These are phyloP conservation scores for Boletus rubescentipes DNA, from an alignment of 768 basidiomycete species.

Conservation along the genomic window DNA sequence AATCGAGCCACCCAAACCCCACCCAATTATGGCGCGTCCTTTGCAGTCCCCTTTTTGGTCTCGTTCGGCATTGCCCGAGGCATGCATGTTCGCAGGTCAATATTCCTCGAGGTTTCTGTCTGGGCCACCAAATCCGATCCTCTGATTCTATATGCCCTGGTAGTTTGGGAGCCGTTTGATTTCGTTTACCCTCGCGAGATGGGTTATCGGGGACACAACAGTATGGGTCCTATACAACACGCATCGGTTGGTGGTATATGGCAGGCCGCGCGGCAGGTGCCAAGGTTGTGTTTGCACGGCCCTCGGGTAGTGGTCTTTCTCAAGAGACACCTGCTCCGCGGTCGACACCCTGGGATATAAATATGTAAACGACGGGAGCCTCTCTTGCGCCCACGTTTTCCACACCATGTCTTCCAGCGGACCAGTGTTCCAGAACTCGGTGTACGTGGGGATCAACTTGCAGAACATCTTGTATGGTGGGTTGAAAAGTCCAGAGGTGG, in stretches of 20 bases:
- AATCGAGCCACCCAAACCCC: too few species aligned
- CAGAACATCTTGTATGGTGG: conserved; percentile 27
- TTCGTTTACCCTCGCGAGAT: neutral
- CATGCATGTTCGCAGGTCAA: neutral
- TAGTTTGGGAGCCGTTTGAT: neutral
- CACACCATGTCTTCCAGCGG: conserved; percentile 19
- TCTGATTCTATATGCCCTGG: neutral
- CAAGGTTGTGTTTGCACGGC: neutral
- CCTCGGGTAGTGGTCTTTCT: neutral
- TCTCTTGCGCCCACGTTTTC: neutral
- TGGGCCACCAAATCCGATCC: neutral
- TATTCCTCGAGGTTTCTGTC: neutral
- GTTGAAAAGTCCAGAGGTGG: neutral
- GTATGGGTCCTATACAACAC: neutral
- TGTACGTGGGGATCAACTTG: conserved; percentile 28
- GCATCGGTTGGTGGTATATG: too few species aligned
- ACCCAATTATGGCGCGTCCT: too few species aligned
- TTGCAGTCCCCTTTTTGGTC: too few species aligned
- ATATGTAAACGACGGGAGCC: conserved; percentile 3
- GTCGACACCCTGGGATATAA: conserved; percentile 6
- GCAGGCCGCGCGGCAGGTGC: too few species aligned
- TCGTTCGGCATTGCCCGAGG: neutral
- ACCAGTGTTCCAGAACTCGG: conserved; percentile 18
- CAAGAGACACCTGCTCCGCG: neutral
- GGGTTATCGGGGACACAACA: neutral